These are phyloP conservation scores for Chytridiales sp. DNA, from an alignment of 371 early-diverging fungal genomes.

Conservation along the genomic window DNA sequence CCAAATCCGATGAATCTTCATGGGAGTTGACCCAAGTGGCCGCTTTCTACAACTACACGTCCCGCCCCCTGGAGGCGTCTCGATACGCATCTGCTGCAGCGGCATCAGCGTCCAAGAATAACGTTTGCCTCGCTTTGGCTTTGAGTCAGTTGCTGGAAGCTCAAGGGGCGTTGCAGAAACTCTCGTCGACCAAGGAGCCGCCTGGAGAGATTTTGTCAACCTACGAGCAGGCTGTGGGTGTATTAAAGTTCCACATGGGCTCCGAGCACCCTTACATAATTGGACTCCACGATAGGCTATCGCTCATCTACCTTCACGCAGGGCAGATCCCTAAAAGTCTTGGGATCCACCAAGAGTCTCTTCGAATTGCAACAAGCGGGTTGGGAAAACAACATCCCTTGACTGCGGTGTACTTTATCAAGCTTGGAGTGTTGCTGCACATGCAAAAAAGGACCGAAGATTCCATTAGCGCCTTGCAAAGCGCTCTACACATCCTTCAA, in stretches of 20 bases:
- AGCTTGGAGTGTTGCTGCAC: no score
- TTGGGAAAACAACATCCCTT: slow-evolving; percentile 46
- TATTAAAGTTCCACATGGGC: slow-evolving; percentile 44
- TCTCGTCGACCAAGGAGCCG: background rate
- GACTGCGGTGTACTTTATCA: slow-evolving; percentile 47
- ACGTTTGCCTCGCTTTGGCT: slow-evolving; percentile 33
- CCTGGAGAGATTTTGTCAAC: slow-evolving; percentile 7
- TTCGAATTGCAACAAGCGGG: slow-evolving; percentile 36
- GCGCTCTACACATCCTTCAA: no score
- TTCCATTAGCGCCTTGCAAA: no score
- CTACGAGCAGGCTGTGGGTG: slow-evolving; percentile 30
- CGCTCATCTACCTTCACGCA: slow-evolving; percentile 28
- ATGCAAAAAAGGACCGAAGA: no score
- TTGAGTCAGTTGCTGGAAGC: slow-evolving; percentile 41
- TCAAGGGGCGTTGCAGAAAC: slow-evolving; percentile 22
- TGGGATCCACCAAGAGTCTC: slow-evolving; percentile 31
- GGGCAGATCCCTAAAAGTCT: slow-evolving; percentile 29
- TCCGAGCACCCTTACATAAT: slow-evolving; percentile 39
- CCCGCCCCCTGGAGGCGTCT: slow-evolving; percentile 43
- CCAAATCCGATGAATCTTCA: slow-evolving; percentile 31
- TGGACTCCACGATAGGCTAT: slow-evolving; percentile 44
- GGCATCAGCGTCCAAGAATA: slow-evolving; percentile 27
- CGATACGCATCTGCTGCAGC: slow-evolving; percentile 45
- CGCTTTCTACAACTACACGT: slow-evolving; percentile 42
- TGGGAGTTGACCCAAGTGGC: slow-evolving; percentile 36